Evolutionary conservation across 495 filamentous ascomycete species (phyloP), one percentile per base, ranked within the genome.

Genomic region (Oleoguttula mirabilis): DNA sequence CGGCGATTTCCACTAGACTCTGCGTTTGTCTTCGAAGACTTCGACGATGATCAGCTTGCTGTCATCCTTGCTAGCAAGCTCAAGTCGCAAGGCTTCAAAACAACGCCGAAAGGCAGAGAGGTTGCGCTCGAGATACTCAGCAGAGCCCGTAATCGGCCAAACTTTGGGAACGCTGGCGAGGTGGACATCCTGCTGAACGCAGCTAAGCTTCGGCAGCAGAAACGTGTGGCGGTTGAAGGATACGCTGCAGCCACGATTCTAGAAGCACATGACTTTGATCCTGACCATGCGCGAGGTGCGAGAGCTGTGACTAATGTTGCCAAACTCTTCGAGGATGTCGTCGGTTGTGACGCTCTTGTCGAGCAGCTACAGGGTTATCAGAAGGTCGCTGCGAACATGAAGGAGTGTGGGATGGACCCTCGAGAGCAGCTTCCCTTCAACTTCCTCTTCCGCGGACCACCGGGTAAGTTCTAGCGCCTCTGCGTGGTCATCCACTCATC

Each of bases 1-100:
- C 68, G 84, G 36, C 68, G 82, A 7, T 90, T 92, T 43, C 75
- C 75, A 0, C 60, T 84, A 0, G 63, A 69, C 0, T 59, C 66
- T 3, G 79, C 73, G 0, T 88, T 92, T 40, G 46, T 49, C 1
- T 88, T 90, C 50, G 72, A 84, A 32, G 80, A 86, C 45, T 87
- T 82, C 51, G 67, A 60, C 0, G 66, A 79, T 7, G 50, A 52
- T 0, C 71, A 85, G 45, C 58, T 88, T 1, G 45, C 57, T 1
- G 37, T 61, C 23, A 79, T 87, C 15, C 54, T 84, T 0, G 60
- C 76, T 7, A 50, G 77, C 4, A 78, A 79, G 45, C 60, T 77
- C 35, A 66, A 66, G 32, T 31, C 63, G 3, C 59, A 67, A 21
- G 67, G 60, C 3, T 66, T 72, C 42, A 54, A 55, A 15, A 67